Evolutionary conservation across 768 basidiomycete genomes (phyloP), one percentile per base, ranked within the genome.

Genomic region (Lentinula detonsa): DNA sequence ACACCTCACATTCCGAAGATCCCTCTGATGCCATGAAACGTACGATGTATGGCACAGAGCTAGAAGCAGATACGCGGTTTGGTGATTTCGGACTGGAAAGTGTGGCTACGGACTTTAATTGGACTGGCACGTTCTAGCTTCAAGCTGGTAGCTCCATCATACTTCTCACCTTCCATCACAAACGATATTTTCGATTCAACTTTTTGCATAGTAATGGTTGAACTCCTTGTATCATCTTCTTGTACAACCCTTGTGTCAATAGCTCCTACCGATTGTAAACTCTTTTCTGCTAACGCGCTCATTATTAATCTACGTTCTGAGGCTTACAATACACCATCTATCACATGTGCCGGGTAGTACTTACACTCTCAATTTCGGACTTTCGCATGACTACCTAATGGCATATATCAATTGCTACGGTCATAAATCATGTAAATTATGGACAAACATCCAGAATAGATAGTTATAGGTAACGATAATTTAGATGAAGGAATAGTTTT

Each of bases 11-110:
- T 18, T 57, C 61, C n/a, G 74, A 73, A 31, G 76, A 70, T 15
- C 77, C 77, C 28, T 76, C 79, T 4, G 77, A 43, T 56, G 23
- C 23, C 40, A 56, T 81, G 64, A 84, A 81, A 68, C 81, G 85
- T 62, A 92, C 90, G 5, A 89, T 92, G 86, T 92, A 91, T 70
- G 90, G 90, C 7, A 92, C 90, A 0, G 90, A 92, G 72, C 73
- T 91, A 46, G 90, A 90, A n/a, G 76, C 76, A 35, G 90, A 92
- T 68, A 86, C 87, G n/a, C 83, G 90, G 55, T 93, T 93, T 68
- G 90, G 90, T 5, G 90, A 92, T 72, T 92, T 91, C 69, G 90
- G 90, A 42, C 77, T 90, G 28, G 86, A 90, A 67, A 87, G 90
- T 11, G 84, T 91, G 60, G 87, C 87, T n/a, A 81, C 81, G 52